These are phyloP conservation scores for Ephemerocybe angulata DNA, from an alignment of 768 basidiomycete species.

Conservation along the genomic window DNA sequence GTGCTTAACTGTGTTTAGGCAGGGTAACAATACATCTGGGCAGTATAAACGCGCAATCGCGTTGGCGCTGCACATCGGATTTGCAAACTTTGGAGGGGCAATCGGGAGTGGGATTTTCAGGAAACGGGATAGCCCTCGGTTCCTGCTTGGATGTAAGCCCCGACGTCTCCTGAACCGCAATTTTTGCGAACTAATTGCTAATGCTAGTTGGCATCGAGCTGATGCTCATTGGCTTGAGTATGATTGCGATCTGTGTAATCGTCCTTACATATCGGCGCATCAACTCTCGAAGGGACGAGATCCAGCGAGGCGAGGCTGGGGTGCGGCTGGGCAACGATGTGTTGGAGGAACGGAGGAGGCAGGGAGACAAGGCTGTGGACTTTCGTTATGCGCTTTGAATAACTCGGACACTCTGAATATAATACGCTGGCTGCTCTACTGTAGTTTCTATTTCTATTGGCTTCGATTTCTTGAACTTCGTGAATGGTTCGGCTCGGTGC, in stretches of 20 bases:
- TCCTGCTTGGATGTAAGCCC: conserved; percentile 57
- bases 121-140: conserved; percentile 55
- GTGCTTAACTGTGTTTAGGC: conserved; percentile 32
- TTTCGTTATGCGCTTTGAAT: conserved; percentile 49
- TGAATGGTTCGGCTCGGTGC: not conserved
- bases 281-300: conserved; percentile 49
- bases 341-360: conserved; percentile 31
- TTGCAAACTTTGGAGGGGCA: conserved; percentile 63
- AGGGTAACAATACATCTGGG: conserved; percentile 62
- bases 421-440: not conserved
- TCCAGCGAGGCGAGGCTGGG: conserved; percentile 24
- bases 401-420: not conserved
- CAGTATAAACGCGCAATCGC: conserved; percentile 69
- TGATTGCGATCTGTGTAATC: conserved; percentile 47
- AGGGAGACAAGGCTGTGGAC: conserved; percentile 63
- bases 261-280: conserved; percentile 51
- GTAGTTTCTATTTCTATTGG: not conserved
- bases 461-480: not conserved
- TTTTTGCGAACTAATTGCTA: not conserved
- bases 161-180: not conserved
- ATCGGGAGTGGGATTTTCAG: conserved; percentile 65
- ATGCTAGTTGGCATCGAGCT: conserved; percentile 58
- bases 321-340: conserved; percentile 30
- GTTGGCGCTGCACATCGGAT: conserved; percentile 65
- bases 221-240: conserved; percentile 66